Conservation (phyloP, 371 early-diverging fungal species). For the Apophysomyces sp. region DNA sequence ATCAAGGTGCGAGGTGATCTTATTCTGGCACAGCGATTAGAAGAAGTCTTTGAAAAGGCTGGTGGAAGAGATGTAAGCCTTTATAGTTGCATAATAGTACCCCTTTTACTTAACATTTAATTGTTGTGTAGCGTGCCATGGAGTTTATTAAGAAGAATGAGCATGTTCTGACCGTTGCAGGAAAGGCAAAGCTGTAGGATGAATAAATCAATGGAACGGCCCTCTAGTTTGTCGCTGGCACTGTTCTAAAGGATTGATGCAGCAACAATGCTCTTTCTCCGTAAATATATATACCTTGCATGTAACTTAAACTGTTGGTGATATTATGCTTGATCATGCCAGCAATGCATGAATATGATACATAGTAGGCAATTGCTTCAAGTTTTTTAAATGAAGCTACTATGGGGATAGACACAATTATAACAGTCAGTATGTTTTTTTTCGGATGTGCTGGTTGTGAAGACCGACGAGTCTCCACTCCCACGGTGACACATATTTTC, state of each 20-base stretch:
- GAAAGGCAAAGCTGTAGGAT: slow-evolving; percentile 15
- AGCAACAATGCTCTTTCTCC: no score
- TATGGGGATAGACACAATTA: no score
- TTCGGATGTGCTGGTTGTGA: no score
- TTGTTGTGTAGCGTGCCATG: slow-evolving; percentile 20
- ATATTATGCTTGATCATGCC: no score
- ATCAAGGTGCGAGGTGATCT: slow-evolving; percentile 50
- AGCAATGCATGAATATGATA: no score
- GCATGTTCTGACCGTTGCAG: slow-evolving; percentile 5
- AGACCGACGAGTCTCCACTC: no score
- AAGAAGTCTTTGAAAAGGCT: slow-evolving; percentile 43
- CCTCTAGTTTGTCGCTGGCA: not conserved
- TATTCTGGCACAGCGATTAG: slow-evolving; percentile 42
- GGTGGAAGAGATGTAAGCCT: slow-evolving; percentile 40
- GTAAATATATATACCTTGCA: no score
- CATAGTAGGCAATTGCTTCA: no score
- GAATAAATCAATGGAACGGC: not conserved
- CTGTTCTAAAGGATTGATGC: not conserved
- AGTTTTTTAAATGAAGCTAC: no score
- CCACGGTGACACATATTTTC: no score
- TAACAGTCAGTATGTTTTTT: no score
- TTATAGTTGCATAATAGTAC: not conserved
- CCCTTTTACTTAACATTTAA: not conserved
- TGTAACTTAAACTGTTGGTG: no score
- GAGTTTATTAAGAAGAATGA: slow-evolving; percentile 43